These are phyloP conservation scores for Orbilia ellipsospora DNA, from an alignment of 2,329 filamentous ascomycete species.

Conservation along the genomic window DNA sequence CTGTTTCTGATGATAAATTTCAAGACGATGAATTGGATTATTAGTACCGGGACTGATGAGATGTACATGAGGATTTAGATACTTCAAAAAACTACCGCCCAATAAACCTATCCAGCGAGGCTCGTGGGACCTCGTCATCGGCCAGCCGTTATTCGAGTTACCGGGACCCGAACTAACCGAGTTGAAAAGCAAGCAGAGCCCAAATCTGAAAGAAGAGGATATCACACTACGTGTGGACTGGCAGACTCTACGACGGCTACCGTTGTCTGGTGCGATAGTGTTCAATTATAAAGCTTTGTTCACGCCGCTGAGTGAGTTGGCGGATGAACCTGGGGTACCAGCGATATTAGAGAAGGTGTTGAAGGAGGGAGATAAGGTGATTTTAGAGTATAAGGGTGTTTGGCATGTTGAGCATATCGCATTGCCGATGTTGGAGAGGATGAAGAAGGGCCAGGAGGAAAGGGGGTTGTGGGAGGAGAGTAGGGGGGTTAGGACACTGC, in stretches of 20 bases:
- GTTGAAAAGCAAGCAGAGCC: slow-evolving; percentile 70
- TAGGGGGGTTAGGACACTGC: slow-evolving; percentile 76
- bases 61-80: slow-evolving; percentile 66
- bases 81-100: slow-evolving; percentile 80
- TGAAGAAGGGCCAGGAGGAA: slow-evolving; percentile 73
- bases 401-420: slow-evolving; percentile 82
- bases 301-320: slow-evolving; percentile 76
- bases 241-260: slow-evolving; percentile 84
- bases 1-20: no score
- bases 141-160: slow-evolving; percentile 79
- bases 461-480: slow-evolving; percentile 70
- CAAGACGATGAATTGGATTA: no score
- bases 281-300: slow-evolving; percentile 93
- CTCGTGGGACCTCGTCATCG: slow-evolving; percentile 84
- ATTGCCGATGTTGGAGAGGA: slow-evolving; percentile 73
- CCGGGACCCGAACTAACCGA: slow-evolving; percentile 71
- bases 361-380: slow-evolving; percentile 74
- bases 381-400: slow-evolving; percentile 84
- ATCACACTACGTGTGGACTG: slow-evolving; percentile 82
- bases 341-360: slow-evolving; percentile 75
- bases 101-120: slow-evolving; percentile 82
- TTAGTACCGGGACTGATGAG: not conserved
- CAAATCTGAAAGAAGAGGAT: slow-evolving; percentile 69
- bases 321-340: slow-evolving; percentile 78
- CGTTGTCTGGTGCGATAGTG: slow-evolving; percentile 77